These are phyloP conservation scores for Fusarium abutilonis DNA, from an alignment of 2,329 filamentous ascomycete species.

Conservation along the genomic window DNA sequence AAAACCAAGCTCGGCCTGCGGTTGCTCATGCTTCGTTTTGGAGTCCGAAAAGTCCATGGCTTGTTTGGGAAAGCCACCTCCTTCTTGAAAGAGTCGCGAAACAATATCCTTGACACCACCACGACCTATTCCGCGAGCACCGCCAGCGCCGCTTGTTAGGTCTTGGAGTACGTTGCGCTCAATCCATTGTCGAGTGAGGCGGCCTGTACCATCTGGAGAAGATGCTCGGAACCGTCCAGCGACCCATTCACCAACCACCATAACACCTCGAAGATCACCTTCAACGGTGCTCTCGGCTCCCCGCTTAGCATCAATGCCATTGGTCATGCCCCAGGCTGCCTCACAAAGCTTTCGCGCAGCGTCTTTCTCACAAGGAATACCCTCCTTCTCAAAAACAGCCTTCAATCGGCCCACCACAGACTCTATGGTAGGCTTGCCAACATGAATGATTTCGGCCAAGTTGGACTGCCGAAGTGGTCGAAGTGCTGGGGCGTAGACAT, in stretches of 20 bases:
- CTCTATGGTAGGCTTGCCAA: conserved; percentile 87
- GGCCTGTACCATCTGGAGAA: conserved; percentile 51
- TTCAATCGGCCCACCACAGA: conserved; percentile 85
- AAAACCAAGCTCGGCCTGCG: conserved; percentile 72
- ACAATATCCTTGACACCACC: conserved; percentile 80
- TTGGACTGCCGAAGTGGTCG: conserved; percentile 85
- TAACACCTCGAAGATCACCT: conserved; percentile 80
- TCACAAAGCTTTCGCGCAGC: conserved; percentile 87
- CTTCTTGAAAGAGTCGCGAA: conserved; percentile 79
- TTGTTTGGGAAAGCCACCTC: conserved; percentile 77
- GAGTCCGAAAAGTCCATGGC: conserved; percentile 53
- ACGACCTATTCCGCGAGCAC: conserved; percentile 75
- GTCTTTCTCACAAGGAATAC: conserved; percentile 87
- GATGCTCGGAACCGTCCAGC: conserved; percentile 72
- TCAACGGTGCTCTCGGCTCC: conserved; percentile 74
- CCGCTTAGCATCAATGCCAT: conserved; percentile 73
- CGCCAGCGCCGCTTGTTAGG: conserved; percentile 75
- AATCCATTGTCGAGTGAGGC: conserved; percentile 79
- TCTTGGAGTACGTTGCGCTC: conserved; percentile 76
- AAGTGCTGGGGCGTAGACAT: conserved; percentile 91
- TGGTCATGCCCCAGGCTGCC: conserved; percentile 81
- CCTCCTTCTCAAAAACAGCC: conserved; percentile 86
- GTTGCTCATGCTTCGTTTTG: conserved; percentile 62
- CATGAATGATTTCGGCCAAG: conserved; percentile 88
- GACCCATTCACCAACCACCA: conserved; percentile 90